phyloP scores from a whole-genome alignment of 169 alveolate genomes.

The Eimeria acervulina region DNA sequence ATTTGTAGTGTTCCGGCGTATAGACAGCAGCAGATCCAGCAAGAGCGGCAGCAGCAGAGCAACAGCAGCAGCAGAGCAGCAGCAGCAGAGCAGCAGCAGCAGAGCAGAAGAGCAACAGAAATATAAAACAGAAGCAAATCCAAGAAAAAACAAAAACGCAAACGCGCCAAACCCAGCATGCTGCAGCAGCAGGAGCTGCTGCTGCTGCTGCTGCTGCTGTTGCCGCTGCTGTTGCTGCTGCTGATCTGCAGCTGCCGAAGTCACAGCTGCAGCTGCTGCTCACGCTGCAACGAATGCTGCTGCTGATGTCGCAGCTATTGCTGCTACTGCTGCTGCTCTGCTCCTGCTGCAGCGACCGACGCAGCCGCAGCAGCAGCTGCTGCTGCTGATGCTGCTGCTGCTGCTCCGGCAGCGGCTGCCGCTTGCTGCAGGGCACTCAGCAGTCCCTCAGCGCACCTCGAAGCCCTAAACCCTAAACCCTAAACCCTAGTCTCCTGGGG shows the following conservation, averaged over 20 bases:
- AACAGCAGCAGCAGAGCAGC: conserved; percentile 42
- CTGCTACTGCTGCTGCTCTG: conserved; percentile 18
- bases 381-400: not conserved
- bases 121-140: too few species aligned
- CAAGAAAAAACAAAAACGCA: too few species aligned
- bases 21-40: conserved; percentile 30
- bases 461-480: too few species aligned
- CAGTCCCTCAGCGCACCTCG: too few species aligned
- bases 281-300: not conserved
- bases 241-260: not conserved
- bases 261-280: not conserved
- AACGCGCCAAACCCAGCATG: not conserved
- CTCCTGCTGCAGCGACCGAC: not conserved
- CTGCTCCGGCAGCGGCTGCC: not conserved
- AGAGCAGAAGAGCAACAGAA: not conserved
- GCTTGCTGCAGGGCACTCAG: too few species aligned
- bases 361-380: conserved; percentile 28
- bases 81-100: not conserved
- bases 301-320: conserved; percentile 1
- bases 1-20: too few species aligned
- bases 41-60: conserved; percentile 36
- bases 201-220: conserved; percentile 11
- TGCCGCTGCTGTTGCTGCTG: conserved; percentile 11
- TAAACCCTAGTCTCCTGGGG: too few species aligned
- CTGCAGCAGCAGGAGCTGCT: not conserved